phyloP scores from a whole-genome alignment of 768 basidiomycete genomes.

The Mycena albidolilacea region DNA sequence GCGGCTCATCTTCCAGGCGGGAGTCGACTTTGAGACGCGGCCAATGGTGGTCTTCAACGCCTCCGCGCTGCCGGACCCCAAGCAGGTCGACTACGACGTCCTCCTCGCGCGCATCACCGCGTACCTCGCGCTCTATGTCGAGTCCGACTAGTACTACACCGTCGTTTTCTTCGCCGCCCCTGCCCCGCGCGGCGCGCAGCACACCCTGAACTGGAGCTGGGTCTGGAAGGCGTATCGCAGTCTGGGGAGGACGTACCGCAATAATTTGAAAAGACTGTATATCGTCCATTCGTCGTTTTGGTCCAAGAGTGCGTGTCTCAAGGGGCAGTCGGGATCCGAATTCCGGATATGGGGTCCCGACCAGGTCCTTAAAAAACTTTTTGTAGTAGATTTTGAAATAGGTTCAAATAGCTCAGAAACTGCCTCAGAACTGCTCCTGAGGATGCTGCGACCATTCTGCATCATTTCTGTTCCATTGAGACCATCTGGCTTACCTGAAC shows the following conservation, averaged over 20 bases:
- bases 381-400: too few relatives aligned
- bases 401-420: too few relatives aligned
- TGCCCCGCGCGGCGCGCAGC: slow-evolving; percentile 61
- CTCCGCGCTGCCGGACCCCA: slow-evolving; percentile 87
- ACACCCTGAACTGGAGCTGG: slow-evolving; percentile 89
- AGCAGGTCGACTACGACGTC: slow-evolving; percentile 81
- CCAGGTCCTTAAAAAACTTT: too few relatives aligned
- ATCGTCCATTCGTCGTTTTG: slow-evolving; percentile 92
- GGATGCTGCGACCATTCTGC: too few relatives aligned
- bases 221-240: slow-evolving; percentile 92
- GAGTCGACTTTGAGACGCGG: slow-evolving; percentile 92
- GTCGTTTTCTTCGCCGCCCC: slow-evolving; percentile 87
- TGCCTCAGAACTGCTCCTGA: too few relatives aligned
- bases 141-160: slow-evolving; percentile 85
- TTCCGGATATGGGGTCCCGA: too few relatives aligned
- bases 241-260: slow-evolving; percentile 87
- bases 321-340: too few relatives aligned
- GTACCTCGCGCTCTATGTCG: slow-evolving; percentile 72
- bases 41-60: slow-evolving; percentile 92
- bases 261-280: slow-evolving; percentile 90
- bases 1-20: slow-evolving; percentile 88
- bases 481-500: too few relatives aligned
- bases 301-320: slow-evolving; percentile 80
- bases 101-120: slow-evolving; percentile 55
- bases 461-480: too few relatives aligned